Evolutionary conservation across 1,284 basidiomycete species (phyloP).

Genomic region (Trametes sp.): DNA sequence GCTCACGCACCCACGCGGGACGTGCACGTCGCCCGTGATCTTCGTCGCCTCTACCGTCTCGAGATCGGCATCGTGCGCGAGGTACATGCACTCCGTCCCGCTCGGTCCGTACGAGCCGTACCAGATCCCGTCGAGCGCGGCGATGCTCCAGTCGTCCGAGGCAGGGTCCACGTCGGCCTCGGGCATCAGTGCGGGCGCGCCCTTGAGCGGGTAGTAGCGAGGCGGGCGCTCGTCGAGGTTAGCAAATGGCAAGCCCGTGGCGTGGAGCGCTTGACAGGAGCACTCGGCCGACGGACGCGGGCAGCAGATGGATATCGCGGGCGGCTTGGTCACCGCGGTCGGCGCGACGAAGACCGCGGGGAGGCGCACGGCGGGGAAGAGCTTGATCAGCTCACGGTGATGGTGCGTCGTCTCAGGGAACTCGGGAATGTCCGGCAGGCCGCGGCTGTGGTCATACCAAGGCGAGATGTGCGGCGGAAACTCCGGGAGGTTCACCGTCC

Average conservation of each 20-base stretch:
- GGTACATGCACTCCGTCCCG: constrained; percentile 34
- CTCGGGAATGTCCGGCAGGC: constrained; percentile 26
- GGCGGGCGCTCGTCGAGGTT: constrained; percentile 24
- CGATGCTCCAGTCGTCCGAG: constrained; percentile 17
- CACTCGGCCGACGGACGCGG: not conserved
- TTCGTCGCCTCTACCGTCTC: constrained; percentile 28
- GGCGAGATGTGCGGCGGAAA: constrained; percentile 26
- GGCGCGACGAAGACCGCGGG: constrained; percentile 32
- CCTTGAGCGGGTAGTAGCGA: constrained; percentile 35
- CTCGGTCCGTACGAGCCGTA: constrained; percentile 30
- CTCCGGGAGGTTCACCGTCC: constrained; percentile 30
- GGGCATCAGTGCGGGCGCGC: not conserved
- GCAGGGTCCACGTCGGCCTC: constrained; percentile 19
- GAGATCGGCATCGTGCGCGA: constrained; percentile 20
- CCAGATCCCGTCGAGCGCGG: constrained; percentile 33
- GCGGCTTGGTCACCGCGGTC: constrained; percentile 25
- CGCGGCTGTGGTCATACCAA: constrained; percentile 32
- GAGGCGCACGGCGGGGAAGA: constrained; percentile 35
- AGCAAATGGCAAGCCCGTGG: constrained; percentile 24
- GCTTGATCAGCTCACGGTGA: constrained; percentile 29
- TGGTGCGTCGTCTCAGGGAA: constrained; percentile 15
- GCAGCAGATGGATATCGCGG: constrained; percentile 31
- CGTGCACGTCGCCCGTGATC: constrained; percentile 33
- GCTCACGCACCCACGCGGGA: constrained; percentile 30
- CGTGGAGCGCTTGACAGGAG: constrained; percentile 15